Evolutionary conservation across 164 flowering plant species (phyloP), one percentile per base, ranked within the genome.

Genomic region (Umbellularia californica): DNA sequence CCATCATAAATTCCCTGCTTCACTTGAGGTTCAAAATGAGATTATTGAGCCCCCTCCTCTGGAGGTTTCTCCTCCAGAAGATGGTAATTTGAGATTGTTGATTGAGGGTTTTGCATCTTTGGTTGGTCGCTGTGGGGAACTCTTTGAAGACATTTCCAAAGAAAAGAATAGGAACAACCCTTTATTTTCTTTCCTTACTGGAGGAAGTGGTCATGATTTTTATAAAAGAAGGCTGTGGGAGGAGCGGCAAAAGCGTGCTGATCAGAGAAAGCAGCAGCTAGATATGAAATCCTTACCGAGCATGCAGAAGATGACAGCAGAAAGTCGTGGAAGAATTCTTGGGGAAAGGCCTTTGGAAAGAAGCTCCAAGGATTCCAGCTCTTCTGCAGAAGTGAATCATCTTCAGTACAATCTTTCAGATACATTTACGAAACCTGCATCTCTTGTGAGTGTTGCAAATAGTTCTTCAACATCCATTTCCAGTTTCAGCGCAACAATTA

Each of bases 161-260:
- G 97, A 93, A 82, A 93, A 91, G 82, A 89, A 93, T 75, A 88
- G 84, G 72, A 78, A 86, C 50, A 93, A 95, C 77, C 95, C 93
- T 62, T 75, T 90, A 72, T 95, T 91, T 87, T 77, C 82, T 76
- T 95, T 95, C 80, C 95, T 95, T 63, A 66, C 17, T 76, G 97
- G 97, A 72, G 98, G 98, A 79, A 79, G 83, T 75, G 97, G 97
- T 68, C 84, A 84, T 78, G 95, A 87, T 41, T 95, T 86, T 80
- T 95, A 95, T 81, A 75, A 74, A 70, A 92, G 94, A 79, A 93
- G 81, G 84, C 85, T 95, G 66, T 95, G 99, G 99, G 98, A 95
- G 83, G 96, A 82, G 80, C 86, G 75, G 47, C 90, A 88, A 71
- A 95, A 92, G 76, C 92, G 75, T 74, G 55, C 50, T 63, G 88